These are phyloP conservation scores for Penicillium sp. DNA, from an alignment of 2,329 filamentous ascomycete species.

Conservation along the genomic window DNA sequence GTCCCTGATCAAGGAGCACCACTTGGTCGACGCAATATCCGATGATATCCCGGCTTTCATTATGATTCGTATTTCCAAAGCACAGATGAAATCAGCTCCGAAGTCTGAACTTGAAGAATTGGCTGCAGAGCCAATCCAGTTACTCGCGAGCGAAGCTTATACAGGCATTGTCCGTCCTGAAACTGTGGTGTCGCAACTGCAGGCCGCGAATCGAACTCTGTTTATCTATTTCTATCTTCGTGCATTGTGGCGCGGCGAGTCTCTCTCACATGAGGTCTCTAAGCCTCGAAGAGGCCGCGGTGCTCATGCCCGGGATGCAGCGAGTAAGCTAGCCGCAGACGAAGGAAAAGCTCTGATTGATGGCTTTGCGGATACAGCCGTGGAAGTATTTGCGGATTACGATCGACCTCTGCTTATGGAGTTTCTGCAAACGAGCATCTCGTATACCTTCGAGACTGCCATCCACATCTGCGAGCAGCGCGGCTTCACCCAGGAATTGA, in stretches of 20 bases:
- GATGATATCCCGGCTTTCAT: conserved; percentile 91
- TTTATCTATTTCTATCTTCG: conserved; percentile 93
- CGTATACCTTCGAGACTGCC: conserved; percentile 75
- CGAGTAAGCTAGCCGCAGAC: conserved; percentile 48
- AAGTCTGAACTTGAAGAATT: conserved; percentile 69
- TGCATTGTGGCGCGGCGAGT: conserved; percentile 75
- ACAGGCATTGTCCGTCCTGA: conserved; percentile 77
- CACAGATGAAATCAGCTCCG: conserved; percentile 61
- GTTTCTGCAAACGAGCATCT: conserved; percentile 77
- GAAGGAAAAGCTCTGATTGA: conserved; percentile 70
- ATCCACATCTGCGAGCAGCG: conserved; percentile 71
- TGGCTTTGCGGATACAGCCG: conserved; percentile 78
- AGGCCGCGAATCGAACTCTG: conserved; percentile 60
- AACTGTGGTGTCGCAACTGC: conserved; percentile 73
- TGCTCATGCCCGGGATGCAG: conserved; percentile 39
- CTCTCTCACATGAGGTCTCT: conserved; percentile 42
- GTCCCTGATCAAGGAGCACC: conserved; percentile 76
- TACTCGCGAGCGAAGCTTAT: conserved; percentile 87
- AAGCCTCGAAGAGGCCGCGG: conserved; percentile 36
- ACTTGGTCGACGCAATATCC: conserved; percentile 80
- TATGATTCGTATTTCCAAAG: conserved; percentile 72
- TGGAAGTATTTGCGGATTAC: conserved; percentile 80
- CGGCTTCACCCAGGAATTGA: conserved; percentile 85
- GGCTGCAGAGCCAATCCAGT: conserved; percentile 74
- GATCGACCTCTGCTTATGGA: conserved; percentile 77